Base-by-base conservation (phyloP, 192 early-diverging fungal genomes). In the Spizellomyces sp. region DNA sequence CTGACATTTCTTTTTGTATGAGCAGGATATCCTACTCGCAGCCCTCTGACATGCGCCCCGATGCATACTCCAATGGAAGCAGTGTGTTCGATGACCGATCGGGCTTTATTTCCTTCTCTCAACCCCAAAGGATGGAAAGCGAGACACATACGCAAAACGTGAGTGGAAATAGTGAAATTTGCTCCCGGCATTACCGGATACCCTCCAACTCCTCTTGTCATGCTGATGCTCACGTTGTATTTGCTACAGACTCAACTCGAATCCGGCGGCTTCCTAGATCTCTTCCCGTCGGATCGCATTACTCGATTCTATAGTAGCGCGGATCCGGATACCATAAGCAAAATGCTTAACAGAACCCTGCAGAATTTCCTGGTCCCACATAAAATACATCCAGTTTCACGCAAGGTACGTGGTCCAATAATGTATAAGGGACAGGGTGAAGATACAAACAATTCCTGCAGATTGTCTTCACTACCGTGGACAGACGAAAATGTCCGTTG, bases 391-490 rank as follows among this genome's bases (percentile, higher is more conserved):
- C 54, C 68, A 5, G 70, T 64, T 58, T 62, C 45, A 27, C 62
- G 61, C 5, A 66, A 70, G 60, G 76, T 69, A 58, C 1, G 60
- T 45, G 15, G 9, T 3, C 8, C 9, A 19, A 15, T 27, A 9
- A 12, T 5, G 8, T 59, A 8, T 27, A n/a, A 17, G 7, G 6
- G 45, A 21, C n/a, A 9, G 10, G 45, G 17, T 66, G 22, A 62
- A 60, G 14, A 27, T 3, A 58, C 8, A 50, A 19, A 9, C 42
- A 9, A 55, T 57, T 47, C 9, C 36, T 8, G 10, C 79, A 89
- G 78, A 88, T 90, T 27, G 50, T 69, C 4, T 89, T 91, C 62
- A 82, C 75, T 22, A 89, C 88, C 0, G 87, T 90, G n/a, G 88
- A 90, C 74, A 81, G 79, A 55, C 67, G 89, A 21, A 80, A 87